Base-by-base conservation (phyloP, 768 basidiomycete genomes). In the Tricholoma sp. region DNA sequence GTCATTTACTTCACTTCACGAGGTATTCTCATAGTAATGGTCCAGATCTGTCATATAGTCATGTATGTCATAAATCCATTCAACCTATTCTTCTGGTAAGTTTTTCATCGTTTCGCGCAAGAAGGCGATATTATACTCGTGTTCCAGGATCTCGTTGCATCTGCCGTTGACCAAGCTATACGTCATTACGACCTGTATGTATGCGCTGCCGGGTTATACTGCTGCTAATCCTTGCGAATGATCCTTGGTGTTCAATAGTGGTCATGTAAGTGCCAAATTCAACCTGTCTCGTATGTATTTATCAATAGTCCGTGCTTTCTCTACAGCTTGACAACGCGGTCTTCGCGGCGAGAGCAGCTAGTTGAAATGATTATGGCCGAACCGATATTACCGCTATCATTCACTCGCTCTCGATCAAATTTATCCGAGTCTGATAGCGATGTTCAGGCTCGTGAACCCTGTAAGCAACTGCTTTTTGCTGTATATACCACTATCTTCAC, bases 11-110 rank as follows among this genome's bases (percentile, higher is more conserved):
- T n/a, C n/a, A n/a, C n/a, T n/a, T n/a, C n/a, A n/a, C n/a, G n/a
- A n/a, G n/a, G n/a, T 7, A 48, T 59, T n/a, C 50, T 59, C 24
- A 41, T 59, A 5, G 28, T 32, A 6, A 8, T 52, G n/a, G 54
- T 52, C 7, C 58, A 59, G 34, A 37, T 56, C 13, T 54, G 29
- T 9, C 58, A 59, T 53, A 47, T 59, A 29, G 28, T 45, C 10
- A 56, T 55, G 54, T 52, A 37, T 32, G 29, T 51, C 11, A 8
- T 56, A n/a, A n/a, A n/a, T n/a, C n/a, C n/a, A n/a, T n/a, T n/a
- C n/a, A n/a, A n/a, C n/a, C n/a, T n/a, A n/a, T 33, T 52, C 6
- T 56, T 56, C 17, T 54, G 42, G 37, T 56, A 20, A 24, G 55
- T 42, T 15, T 15, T 9, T 15, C 34, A 17, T 12, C 2, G 10